Conservation (phyloP, 2,329 filamentous ascomycete genomes). For the Aspergillus clavatus region DNA sequence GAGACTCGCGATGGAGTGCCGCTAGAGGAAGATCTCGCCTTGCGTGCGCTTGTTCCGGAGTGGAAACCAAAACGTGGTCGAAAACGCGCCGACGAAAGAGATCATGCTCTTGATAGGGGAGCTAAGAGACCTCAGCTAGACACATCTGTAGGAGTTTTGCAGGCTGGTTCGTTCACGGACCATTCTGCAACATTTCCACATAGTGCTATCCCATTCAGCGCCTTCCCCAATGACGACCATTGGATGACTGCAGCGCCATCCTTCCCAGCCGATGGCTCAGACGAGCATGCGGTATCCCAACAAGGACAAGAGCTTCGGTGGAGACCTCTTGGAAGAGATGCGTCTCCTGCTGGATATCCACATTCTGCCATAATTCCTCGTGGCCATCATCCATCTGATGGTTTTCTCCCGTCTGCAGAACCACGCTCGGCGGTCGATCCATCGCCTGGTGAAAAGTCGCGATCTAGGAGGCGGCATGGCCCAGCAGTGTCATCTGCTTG, state of each 20-base stretch:
- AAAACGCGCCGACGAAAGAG: slow-evolving; percentile 58
- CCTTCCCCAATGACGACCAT: slow-evolving; percentile 49
- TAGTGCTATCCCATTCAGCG: slow-evolving; percentile 49
- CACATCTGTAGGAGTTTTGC: slow-evolving; percentile 45
- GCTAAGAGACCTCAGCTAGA: slow-evolving; percentile 61
- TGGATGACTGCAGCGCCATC: slow-evolving; percentile 40
- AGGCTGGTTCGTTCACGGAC: slow-evolving; percentile 37
- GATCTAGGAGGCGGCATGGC: slow-evolving; percentile 60
- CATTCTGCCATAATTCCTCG: slow-evolving; percentile 70
- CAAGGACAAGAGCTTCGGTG: slow-evolving; percentile 38
- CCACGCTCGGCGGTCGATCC: slow-evolving; percentile 71
- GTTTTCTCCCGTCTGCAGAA: slow-evolving; percentile 43
- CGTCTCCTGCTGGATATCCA: slow-evolving; percentile 67
- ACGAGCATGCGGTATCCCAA: slow-evolving; percentile 23
- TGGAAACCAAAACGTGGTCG: slow-evolving; percentile 58
- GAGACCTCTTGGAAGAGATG: slow-evolving; percentile 50
- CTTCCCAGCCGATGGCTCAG: slow-evolving; percentile 38
- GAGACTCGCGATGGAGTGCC: slow-evolving; percentile 74
- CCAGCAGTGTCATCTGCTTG: slow-evolving; percentile 89
- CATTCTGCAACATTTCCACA: slow-evolving; percentile 47
- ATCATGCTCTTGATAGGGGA: slow-evolving; percentile 51
- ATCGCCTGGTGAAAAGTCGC: slow-evolving; percentile 44
- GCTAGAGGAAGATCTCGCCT: slow-evolving; percentile 80
- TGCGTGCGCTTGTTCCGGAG: slow-evolving; percentile 77
- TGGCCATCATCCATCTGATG: slow-evolving; percentile 29